Percentiles rank a stretch among this genome's conserved stretches.
phyloP scores from a whole-genome alignment of 345 rosid species.

The Balakata baccata region DNA sequence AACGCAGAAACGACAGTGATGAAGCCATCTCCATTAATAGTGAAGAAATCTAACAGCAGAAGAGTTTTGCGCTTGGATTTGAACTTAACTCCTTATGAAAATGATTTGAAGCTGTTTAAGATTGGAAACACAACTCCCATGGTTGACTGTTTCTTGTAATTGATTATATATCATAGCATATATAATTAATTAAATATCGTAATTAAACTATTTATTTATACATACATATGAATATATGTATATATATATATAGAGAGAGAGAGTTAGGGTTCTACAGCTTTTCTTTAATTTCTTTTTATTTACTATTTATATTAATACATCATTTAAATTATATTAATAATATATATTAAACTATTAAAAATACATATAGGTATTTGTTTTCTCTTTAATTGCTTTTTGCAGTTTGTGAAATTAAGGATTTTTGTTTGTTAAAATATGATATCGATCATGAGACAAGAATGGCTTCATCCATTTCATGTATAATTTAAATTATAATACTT shows the following conservation, averaged over 20 bases:
- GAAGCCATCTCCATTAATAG: constrained; percentile 6
- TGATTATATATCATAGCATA: no score
- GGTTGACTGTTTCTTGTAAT: constrained; percentile 38
- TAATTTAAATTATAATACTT: no score
- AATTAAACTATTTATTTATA: background rate
- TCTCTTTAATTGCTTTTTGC: background rate
- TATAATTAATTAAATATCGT: background rate
- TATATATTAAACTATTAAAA: no score
- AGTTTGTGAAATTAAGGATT: background rate
- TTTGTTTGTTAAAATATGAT: background rate
- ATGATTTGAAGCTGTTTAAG: constrained; percentile 43
- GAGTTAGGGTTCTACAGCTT: background rate
- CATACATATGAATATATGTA: background rate
- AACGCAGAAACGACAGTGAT: background rate
- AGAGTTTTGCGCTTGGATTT: constrained; percentile 54
- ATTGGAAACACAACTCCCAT: constrained; percentile 33
- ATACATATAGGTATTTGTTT: background rate
- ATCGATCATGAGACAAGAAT: constrained; percentile 8
- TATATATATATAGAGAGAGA: background rate
- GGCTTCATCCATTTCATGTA: background rate
- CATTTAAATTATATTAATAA: background rate
- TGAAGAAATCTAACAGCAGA: constrained; percentile 46
- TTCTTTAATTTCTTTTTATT: background rate
- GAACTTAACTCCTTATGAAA: constrained; percentile 70
- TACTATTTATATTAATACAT: constrained; percentile 3